Evolutionary conservation across 192 early-diverging fungal species (phyloP), one percentile per base, ranked within the genome.

Genomic region (Coemansia sp.): DNA sequence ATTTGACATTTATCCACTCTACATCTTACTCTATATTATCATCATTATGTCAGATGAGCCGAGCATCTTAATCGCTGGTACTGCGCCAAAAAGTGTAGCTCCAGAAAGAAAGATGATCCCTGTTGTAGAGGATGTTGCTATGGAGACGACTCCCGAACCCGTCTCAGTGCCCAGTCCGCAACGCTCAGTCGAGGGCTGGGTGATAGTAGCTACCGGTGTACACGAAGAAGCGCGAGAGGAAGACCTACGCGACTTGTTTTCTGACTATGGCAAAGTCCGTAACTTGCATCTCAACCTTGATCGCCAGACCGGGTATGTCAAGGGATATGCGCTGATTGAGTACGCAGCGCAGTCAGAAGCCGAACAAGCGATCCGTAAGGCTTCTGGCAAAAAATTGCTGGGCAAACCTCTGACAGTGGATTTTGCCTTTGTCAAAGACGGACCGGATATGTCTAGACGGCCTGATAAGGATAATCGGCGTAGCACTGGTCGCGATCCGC

Each of bases 221-320:
- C 95, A 98, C 78, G 95, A 98, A 75, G 97, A 98, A 77, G 90
- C 94, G 10, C 91, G 89, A 27, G 97, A 97, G 68, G 97, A 98
- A 19, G 92, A 93, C 48, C 74, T 98, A 58, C 87, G 76, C 65
- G 93, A 98, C 73, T 86, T 88, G 64, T 97, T 95, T 68, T 86
- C 89, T 25, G 95, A 97, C 51, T 97, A 84, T 85, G 97, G 97
- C n/a, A 87, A 87, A 19, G 89, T 96, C 57, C 94, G 95, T 77
- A 91, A 92, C 75, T 41, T 98, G 51, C 94, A 97, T 61, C 77
- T 98, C 68, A 98, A 97, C 73, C 79, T 97, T 57, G 94, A 98
- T 86, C 86, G 97, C 45, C 90, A 93, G 63, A 94, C 95, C 46
- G 97, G 97, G 69, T 98, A 90, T 68, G 94, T 95, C 75, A 98